Evolutionary conservation across 345 rosid species (phyloP), one percentile per base, ranked within the genome.

Genomic region (Carallia brachiata): DNA sequence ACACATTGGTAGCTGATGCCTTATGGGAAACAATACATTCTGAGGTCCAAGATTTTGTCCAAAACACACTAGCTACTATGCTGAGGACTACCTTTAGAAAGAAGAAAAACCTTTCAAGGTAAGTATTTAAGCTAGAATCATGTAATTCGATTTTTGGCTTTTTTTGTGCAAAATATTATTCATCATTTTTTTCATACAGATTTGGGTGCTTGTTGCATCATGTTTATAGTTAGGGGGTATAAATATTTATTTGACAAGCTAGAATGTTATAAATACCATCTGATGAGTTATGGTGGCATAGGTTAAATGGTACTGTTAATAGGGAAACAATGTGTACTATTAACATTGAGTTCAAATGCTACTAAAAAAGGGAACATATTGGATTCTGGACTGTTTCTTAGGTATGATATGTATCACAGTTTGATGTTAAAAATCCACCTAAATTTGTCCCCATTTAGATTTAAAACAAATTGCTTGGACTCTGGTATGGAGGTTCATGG

Each of bases 1-100:
- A 95, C 73, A 89, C 97, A 56, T 79, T 92, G 80, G 92, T 95
- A 57, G 96, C 96, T 68, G 99, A 95, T 84, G 93, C 99, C 80
- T 85, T 95, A 18, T 95, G 99, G 99, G 99, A 92, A 83, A 95
- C 97, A 47, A 87, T 95, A 83, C 99, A 95, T 81, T 92, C 97
- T 0, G 99, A 95, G 73, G 98, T 95, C 75, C 99, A 95, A 84
- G 98, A 95, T 82, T 95, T 92, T 85, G 98, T 95, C 69, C 99
- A 95, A 72, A 92, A 92, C 82, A 95, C 92, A 27, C 78, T 95
- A 81, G 99, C 99, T 68, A 85, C 85, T 30, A 95, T 95, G 99
- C 74, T 95, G 83, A 87, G 90, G 69, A 92, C 99, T 69, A 90
- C 96, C 65, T 95, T 92, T 75, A 80, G 97, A 70, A 95, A 89